Evolutionary conservation across 257 asterid species (phyloP), one percentile per base, ranked within the genome.

Genomic region (Paraleonurus japonicus): DNA sequence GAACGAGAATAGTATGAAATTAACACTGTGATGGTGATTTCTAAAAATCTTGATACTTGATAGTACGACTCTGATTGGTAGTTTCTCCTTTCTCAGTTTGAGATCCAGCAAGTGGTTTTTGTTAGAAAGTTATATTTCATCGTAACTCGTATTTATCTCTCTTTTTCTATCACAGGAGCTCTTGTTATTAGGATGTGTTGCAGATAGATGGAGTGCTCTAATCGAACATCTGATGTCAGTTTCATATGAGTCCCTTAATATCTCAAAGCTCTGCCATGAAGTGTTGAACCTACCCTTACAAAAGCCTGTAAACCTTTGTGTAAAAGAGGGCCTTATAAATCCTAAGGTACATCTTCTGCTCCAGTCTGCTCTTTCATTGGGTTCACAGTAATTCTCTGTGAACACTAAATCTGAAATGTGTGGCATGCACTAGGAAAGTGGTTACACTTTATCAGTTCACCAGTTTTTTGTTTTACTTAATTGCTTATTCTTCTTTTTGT

Each of bases 181-280:
- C 69, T 66, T 84, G 79, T 84, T 89, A 72, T 78, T 86, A 57
- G 96, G 96, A 73, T 81, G 81, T 54, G 73, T 76, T 71, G 89
- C 79, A 41, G 71, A 78, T 74, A 89, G 75, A 84, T 89, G 98
- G 98, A 86, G 67, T 68, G 13, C 65, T 70, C 58, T 85, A 53
- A 79, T 89, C 57, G 87, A 86, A 59, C 87, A 72, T 45, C 48
- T 86, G 54, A 81, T 86, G 84, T 82, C 87, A 62, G 81, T 79
- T 79, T 78, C 87, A 45, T 71, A 75, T 37, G 83, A 82, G 71
- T 23, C 83, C 61, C 79, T 70, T 76, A 74, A 82, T 70, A 61
- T 83, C 65, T 78, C 85, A 60, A 86, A 81, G 79, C 68, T 88
- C 62, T 84, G 32, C 76, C 79, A 73, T 53, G 84, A 88, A 76